Conservation (phyloP, 1,284 basidiomycete genomes). For the Papiliotrema flavescens region DNA sequence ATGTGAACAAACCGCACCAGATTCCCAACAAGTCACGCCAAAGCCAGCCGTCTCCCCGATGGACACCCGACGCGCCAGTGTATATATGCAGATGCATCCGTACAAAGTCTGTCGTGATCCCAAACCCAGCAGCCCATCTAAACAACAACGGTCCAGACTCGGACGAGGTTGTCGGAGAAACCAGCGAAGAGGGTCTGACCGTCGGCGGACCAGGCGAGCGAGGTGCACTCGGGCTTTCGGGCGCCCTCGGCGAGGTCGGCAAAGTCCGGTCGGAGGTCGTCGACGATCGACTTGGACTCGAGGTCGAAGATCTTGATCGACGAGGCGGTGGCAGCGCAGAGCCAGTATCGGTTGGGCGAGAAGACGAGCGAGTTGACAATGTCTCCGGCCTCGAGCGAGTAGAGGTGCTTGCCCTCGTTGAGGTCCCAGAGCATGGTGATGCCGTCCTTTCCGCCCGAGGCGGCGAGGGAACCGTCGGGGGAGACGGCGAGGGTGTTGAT, state of each 20-base stretch:
- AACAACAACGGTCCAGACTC: constrained; percentile 80
- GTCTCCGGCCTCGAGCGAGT: constrained; percentile 98
- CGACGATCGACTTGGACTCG: constrained; percentile 98
- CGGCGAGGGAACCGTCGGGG: constrained; percentile 97
- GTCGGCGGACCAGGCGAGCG: constrained; percentile 97
- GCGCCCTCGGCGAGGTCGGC: constrained; percentile 72
- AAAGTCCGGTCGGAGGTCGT: constrained; percentile 88
- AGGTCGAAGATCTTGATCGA: constrained; percentile 99
- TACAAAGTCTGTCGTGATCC: background rate
- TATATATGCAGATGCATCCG: constrained; percentile 7
- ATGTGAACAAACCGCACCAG: no score
- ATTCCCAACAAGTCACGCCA: no score
- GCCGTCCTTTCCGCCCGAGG: constrained; percentile 98
- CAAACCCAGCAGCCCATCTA: constrained; percentile 18
- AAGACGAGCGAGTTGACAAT: constrained; percentile 99
- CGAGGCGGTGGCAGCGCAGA: constrained; percentile 95
- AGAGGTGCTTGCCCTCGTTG: constrained; percentile 99
- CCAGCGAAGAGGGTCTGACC: constrained; percentile 96
- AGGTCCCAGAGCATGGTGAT: constrained; percentile 99
- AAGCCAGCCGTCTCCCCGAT: no score
- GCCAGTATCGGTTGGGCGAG: constrained; percentile 99
- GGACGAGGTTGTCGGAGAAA: constrained; percentile 85
- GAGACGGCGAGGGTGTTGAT: constrained; percentile 99
- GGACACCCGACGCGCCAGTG: background rate
- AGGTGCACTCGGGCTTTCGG: constrained; percentile 90